Percentiles rank a stretch among this genome's conserved stretches.
phyloP scores from a whole-genome alignment of 208 protist species.

The Herpetomonas tarakana region DNA sequence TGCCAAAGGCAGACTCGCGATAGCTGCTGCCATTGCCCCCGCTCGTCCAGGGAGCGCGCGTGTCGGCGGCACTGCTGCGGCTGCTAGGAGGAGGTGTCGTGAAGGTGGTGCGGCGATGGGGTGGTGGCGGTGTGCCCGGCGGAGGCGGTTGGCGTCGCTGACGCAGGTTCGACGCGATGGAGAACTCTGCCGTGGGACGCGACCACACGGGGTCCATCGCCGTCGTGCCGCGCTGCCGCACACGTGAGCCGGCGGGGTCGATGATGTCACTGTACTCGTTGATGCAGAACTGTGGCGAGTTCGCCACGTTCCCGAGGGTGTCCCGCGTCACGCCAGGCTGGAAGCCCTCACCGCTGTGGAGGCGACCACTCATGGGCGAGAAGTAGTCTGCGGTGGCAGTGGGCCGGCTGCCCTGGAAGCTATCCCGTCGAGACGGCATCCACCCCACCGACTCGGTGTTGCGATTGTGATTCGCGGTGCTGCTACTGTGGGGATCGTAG shows the following conservation, averaged over 20 bases:
- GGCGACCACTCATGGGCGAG: too few relatives aligned
- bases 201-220: slow-evolving; percentile 51
- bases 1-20: too few relatives aligned
- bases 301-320: slow-evolving; percentile 6
- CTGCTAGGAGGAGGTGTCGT: background rate
- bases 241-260: slow-evolving; percentile 23
- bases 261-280: slow-evolving; percentile 49
- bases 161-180: slow-evolving; percentile 18
- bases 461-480: too few relatives aligned
- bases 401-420: too few relatives aligned
- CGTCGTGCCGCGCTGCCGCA: slow-evolving; percentile 42
- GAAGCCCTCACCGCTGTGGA: background rate
- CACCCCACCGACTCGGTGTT: too few relatives aligned
- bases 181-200: slow-evolving; percentile 16
- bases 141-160: too few relatives aligned
- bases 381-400: too few relatives aligned
- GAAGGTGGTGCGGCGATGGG: too few relatives aligned
- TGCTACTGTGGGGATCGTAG: background rate
- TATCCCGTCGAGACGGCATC: too few relatives aligned
- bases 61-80: background rate
- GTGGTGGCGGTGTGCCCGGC: too few relatives aligned
- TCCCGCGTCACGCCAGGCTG: background rate
- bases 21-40: too few relatives aligned
- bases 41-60: slow-evolving; percentile 5
- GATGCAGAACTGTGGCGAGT: slow-evolving; percentile 16